Evolutionary conservation across 495 filamentous ascomycete genomes (phyloP).

Genomic region (Aspergillus nidulans): DNA sequence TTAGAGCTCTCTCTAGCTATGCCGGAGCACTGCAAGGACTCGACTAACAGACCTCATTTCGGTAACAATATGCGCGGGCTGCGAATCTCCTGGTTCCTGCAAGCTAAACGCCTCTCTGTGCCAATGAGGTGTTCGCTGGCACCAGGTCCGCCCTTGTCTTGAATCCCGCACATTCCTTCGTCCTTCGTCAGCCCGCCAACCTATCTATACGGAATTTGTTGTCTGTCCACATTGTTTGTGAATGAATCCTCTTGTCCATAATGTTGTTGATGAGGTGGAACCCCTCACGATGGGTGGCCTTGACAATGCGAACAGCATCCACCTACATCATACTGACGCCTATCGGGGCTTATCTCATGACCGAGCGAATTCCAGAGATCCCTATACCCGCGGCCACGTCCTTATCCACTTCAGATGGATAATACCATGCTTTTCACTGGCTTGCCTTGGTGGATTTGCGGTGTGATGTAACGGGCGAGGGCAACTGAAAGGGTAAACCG

Average conservation of each 20-base stretch:
- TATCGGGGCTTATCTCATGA: not conserved
- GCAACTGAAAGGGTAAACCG: not conserved
- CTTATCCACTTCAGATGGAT: not conserved
- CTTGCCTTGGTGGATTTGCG: not conserved
- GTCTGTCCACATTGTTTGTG: not conserved
- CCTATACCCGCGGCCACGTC: not conserved
- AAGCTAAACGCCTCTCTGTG: not conserved
- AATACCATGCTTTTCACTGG: conserved; percentile 1
- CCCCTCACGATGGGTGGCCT: not conserved
- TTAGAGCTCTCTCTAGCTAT: not conserved
- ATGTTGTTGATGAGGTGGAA: not conserved
- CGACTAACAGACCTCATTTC: not conserved
- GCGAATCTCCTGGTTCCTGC: not conserved
- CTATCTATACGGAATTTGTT: not conserved
- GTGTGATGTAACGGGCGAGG: conserved; percentile 10
- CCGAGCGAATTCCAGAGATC: not conserved
- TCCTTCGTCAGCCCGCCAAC: conserved; percentile 1
- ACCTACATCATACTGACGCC: conserved; percentile 10
- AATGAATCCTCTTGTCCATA: not conserved
- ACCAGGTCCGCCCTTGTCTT: not conserved
- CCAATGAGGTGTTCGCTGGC: not conserved
- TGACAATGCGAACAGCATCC: not conserved
- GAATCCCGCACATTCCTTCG: conserved; percentile 1
- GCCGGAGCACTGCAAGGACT: not conserved
- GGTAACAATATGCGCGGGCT: not conserved